phyloP scores from a whole-genome alignment of 2,329 filamentous ascomycete genomes.

The Aspergillus fumigatiaffinis region DNA sequence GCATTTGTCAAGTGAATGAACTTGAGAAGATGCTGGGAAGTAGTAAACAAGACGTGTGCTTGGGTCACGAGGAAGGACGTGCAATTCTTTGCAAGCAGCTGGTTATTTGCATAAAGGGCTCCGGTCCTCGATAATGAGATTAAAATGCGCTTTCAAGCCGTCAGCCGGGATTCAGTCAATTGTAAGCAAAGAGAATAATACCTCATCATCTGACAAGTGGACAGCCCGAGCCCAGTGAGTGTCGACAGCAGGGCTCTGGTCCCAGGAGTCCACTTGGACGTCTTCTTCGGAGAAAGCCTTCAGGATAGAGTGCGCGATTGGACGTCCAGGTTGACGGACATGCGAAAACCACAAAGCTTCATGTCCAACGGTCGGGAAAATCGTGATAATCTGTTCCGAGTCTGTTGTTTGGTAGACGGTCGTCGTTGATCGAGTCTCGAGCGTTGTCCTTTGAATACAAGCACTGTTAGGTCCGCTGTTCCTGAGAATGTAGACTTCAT shows the following conservation, averaged over 20 bases:
- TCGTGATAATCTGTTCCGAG: constrained; percentile 33
- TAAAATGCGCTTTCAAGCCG: constrained; percentile 39
- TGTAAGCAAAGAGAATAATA: constrained; percentile 16
- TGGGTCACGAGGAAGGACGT: constrained; percentile 84
- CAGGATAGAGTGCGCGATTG: constrained; percentile 31
- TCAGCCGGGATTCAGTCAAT: constrained; percentile 10
- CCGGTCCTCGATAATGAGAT: constrained; percentile 72
- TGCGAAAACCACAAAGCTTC: constrained; percentile 38
- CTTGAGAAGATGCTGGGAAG: constrained; percentile 86
- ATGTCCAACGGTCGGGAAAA: constrained; percentile 34
- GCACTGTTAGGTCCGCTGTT: constrained; percentile 27
- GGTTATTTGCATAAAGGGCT: constrained; percentile 71
- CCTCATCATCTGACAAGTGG: constrained; percentile 37
- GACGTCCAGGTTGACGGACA: constrained; percentile 18
- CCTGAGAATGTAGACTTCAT: constrained; percentile 42
- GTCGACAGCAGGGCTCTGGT: constrained; percentile 31
- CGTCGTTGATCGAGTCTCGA: constrained; percentile 32
- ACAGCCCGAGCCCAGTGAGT: constrained; percentile 38
- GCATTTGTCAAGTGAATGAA: constrained; percentile 75
- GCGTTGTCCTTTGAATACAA: constrained; percentile 28
- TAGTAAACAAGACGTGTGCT: constrained; percentile 85
- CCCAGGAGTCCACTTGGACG: constrained; percentile 21
- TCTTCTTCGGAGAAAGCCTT: constrained; percentile 13
- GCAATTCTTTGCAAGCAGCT: constrained; percentile 74
- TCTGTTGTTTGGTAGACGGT: constrained; percentile 29